These are phyloP conservation scores for Acanthamoeba lenticulata DNA, from an alignment of 208 protist species.

Conservation along the genomic window DNA sequence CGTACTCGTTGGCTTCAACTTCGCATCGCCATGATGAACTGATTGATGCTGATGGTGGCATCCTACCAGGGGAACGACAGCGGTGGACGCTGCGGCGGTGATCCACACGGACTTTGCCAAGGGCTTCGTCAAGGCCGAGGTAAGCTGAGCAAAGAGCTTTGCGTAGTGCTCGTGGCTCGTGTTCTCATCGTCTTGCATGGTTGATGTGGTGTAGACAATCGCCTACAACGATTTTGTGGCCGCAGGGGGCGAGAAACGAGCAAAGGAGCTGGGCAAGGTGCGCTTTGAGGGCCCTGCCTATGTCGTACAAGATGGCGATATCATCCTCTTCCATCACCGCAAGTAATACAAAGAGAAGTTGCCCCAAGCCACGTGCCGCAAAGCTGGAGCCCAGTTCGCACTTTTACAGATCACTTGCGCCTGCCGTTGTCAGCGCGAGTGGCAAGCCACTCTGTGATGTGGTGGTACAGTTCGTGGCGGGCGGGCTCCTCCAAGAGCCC, in stretches of 20 bases:
- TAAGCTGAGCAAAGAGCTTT: too few relatives aligned
- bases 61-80: background rate
- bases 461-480: background rate
- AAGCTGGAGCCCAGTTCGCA: too few relatives aligned
- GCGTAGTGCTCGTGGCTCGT: too few relatives aligned
- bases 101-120: conserved; percentile 31
- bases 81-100: background rate
- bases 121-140: conserved; percentile 32
- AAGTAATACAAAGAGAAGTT: background rate
- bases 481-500: background rate
- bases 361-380: too few relatives aligned
- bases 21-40: too few relatives aligned
- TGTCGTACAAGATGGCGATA: background rate
- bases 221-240: background rate
- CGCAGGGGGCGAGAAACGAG: background rate
- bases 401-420: too few relatives aligned
- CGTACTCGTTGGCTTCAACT: background rate
- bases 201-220: background rate
- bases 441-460: background rate
- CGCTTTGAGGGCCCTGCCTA: background rate
- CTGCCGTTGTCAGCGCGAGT: too few relatives aligned
- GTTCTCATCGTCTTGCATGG: too few relatives aligned
- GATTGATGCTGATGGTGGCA: too few relatives aligned
- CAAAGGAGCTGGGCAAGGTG: conserved; percentile 1
- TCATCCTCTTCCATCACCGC: background rate